These are phyloP conservation scores for Thecaphora thlaspeos DNA, from an alignment of 1,284 basidiomycete genomes.

Conservation along the genomic window DNA sequence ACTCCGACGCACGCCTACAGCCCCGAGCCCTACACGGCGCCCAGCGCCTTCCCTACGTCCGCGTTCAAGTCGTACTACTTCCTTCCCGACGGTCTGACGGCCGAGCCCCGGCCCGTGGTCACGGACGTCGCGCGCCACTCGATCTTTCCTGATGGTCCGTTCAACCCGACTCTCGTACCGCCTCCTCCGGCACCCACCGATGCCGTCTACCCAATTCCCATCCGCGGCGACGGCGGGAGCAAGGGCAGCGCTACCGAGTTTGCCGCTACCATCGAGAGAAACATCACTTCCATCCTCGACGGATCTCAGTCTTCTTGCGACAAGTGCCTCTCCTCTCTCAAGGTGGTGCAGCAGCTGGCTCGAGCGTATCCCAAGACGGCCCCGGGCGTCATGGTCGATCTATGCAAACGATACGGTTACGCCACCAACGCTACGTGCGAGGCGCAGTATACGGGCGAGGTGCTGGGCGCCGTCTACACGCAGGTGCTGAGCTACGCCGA, in stretches of 20 bases:
- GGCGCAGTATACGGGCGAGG: slow-evolving; percentile 22
- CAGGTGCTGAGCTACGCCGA: slow-evolving; percentile 54
- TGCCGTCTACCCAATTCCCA: slow-evolving; percentile 40
- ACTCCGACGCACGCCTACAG: slow-evolving; percentile 7
- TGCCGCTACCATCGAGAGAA: slow-evolving; percentile 64
- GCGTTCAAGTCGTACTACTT: slow-evolving; percentile 47
- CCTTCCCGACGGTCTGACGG: slow-evolving; percentile 29
- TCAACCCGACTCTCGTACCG: slow-evolving; percentile 69
- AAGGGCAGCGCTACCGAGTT: background rate
- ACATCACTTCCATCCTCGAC: slow-evolving; percentile 28
- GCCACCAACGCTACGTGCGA: slow-evolving; percentile 61
- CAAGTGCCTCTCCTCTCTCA: slow-evolving; percentile 67
- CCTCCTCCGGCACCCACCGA: slow-evolving; percentile 60
- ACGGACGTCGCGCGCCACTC: slow-evolving; percentile 35
- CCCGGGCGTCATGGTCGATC: slow-evolving; percentile 64
- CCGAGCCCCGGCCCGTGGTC: slow-evolving; percentile 42
- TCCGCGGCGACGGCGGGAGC: slow-evolving; percentile 54
- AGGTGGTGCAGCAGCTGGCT: slow-evolving; percentile 69
- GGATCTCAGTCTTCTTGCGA: slow-evolving; percentile 62
- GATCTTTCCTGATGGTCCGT: slow-evolving; percentile 61
- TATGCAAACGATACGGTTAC: slow-evolving; percentile 68
- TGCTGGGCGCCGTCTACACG: slow-evolving; percentile 40
- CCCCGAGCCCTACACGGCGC: slow-evolving; percentile 41
- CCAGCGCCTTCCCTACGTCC: slow-evolving; percentile 52
- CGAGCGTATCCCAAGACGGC: slow-evolving; percentile 68